Evolutionary conservation across 2,329 filamentous ascomycete species (phyloP), one percentile per base, ranked within the genome.

Genomic region (Nemania serpens): DNA sequence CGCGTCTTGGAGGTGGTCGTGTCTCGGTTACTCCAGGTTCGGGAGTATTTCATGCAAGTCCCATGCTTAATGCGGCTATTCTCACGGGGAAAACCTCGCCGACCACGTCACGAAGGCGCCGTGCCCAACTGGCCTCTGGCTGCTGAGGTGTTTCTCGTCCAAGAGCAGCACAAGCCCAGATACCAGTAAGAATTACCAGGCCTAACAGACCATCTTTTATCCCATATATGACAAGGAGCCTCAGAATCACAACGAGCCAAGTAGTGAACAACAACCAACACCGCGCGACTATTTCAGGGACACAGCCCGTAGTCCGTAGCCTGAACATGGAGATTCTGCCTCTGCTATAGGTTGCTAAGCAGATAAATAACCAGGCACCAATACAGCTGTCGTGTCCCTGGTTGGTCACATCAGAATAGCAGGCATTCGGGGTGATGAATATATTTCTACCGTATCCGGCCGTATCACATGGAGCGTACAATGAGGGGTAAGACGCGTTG

Each of bases 391-490:
- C 42, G 68, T 69, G 64, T 52, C 46, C 67, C 68, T 18, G 56
- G 62, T 54, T 59, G 62, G 64, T 63, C 17, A 18, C 34, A 53
- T 59, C 25, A 46, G 62, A 59, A 58, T 39, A 55, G 43, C 36
- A 58, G 47, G 49, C 42, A 51, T 49, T 49, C 56, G 49, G 55
- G 48, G 43, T 48, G 15, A 10, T 12, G 36, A 36, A 48, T 55
- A 43, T 59, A 65, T 45, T 60, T 57, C 60, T 61, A 61, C 59
- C 55, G 56, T 61, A 59, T 52, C 64, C 67, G 68, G 63, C 66
- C 61, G 63, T 70, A 67, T 49, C 57, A 65, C 61, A 62, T 34
- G 45, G 55, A 57, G 55, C 20, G 63, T 43, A 62, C 59, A 59
- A 59, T 29, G 42, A 56, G 36, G 34, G 17, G 42, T 29, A 13